Base-by-base conservation (phyloP, 1,284 basidiomycete genomes). In the Trametes polyzona region DNA sequence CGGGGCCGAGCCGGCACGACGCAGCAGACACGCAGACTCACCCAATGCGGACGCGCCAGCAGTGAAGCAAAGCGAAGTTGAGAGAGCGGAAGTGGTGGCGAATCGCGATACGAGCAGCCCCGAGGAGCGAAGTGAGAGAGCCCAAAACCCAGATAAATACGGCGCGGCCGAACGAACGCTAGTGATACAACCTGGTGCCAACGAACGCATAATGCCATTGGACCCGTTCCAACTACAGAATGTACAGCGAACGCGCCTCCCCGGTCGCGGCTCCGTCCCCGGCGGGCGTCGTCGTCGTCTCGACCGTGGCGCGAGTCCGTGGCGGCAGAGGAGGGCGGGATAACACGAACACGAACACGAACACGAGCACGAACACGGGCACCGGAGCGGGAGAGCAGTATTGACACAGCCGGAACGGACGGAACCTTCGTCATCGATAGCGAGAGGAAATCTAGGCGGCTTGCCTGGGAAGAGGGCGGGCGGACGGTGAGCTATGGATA, bases 381-480 rank as follows among this genome's bases (percentile, higher is more conserved):
- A 54, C n/a, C n/a, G 55, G 43, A 55, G 55, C 21, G 11, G 14
- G 12, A 44, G 19, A 42, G 40, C 52, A 52, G 53, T 48, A 54
- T 27, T 44, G 49, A 59, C 60, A 56, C n/a, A n/a, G n/a, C n/a
- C n/a, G n/a, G n/a, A n/a, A n/a, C n/a, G n/a, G n/a, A n/a, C n/a
- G n/a, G n/a, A n/a, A n/a, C n/a, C n/a, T n/a, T n/a, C n/a, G n/a
- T n/a, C n/a, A 49, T 52, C 36, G 50, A 61, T 44, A 55, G 57
- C 48, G 49, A 58, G 40, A 66, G 46, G 23, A 40, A 35, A 49
- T 44, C 41, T 63, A 66, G 57, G 62, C 62, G 56, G 61, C 63
- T 62, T 66, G 63, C 63, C 65, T 67, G 58, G 39, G 33, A 32
- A 12, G 30, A 11, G 0, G 14, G 7, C 11, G 1, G 4, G 12